These are phyloP conservation scores for Inosperma sp. DNA, from an alignment of 768 basidiomycete genomes.

Conservation along the genomic window DNA sequence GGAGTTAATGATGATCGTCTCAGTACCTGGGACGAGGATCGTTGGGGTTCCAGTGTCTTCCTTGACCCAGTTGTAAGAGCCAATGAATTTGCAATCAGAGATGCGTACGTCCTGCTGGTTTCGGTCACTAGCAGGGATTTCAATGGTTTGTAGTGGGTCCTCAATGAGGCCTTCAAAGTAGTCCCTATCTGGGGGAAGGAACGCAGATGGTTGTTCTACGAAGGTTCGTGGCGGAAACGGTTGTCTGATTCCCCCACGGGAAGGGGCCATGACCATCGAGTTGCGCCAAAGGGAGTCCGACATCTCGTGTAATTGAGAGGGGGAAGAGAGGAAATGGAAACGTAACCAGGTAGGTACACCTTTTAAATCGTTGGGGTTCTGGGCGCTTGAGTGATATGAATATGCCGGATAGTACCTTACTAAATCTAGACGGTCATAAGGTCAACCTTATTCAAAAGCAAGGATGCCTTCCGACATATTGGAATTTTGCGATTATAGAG, in stretches of 20 bases:
- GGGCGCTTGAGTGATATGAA: too few relatives aligned
- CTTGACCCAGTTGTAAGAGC: conserved; percentile 55
- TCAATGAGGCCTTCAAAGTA: conserved; percentile 33
- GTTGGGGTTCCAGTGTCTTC: conserved; percentile 36
- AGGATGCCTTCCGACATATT: background rate
- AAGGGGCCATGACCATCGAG: conserved; percentile 22
- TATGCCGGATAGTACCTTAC: too few relatives aligned
- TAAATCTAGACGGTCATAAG: conserved; percentile 1
- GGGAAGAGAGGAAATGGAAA: background rate
- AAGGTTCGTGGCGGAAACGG: conserved; percentile 1
- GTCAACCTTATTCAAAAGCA: background rate
- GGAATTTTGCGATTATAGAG: too few relatives aligned
- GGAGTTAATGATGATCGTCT: background rate
- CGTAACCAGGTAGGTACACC: background rate
- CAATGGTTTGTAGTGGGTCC: conserved; percentile 26
- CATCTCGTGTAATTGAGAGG: background rate
- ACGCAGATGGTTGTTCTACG: background rate
- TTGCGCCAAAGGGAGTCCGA: conserved; percentile 22
- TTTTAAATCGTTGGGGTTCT: too few relatives aligned
- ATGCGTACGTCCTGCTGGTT: conserved; percentile 32
- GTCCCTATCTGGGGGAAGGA: conserved; percentile 31
- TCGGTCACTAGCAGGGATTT: conserved; percentile 14
- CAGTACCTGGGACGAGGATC: conserved; percentile 47
- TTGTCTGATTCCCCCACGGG: conserved; percentile 13
- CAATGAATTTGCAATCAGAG: conserved; percentile 37